Evolutionary conservation across 1,284 basidiomycete species (phyloP).

Genomic region (Cutaneotrichosporon daszewskae): DNA sequence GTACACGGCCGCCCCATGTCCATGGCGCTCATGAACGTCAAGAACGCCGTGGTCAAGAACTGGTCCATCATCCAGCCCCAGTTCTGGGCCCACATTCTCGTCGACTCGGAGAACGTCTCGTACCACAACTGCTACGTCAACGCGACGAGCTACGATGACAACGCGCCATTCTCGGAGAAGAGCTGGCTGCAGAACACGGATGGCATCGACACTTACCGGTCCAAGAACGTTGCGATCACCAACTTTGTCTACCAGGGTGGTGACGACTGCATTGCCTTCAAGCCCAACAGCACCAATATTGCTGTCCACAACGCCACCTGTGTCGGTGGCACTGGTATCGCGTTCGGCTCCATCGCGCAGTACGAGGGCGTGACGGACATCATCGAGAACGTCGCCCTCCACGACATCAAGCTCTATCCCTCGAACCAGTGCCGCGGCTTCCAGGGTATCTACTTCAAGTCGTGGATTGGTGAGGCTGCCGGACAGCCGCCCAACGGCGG

Average conservation of each 20-base stretch:
- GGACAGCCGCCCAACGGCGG: conserved; percentile 60
- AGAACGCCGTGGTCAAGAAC: conserved; percentile 51
- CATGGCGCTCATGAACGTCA: conserved; percentile 55
- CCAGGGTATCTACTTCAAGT: conserved; percentile 59
- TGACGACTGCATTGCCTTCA: conserved; percentile 64
- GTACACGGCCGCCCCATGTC: conserved; percentile 53
- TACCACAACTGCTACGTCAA: conserved; percentile 54
- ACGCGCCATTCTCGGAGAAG: conserved; percentile 11
- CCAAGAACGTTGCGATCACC: conserved; percentile 52
- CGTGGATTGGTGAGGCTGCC: conserved; percentile 56
- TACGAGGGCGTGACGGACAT: conserved; percentile 56
- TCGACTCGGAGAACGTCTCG: conserved; percentile 53
- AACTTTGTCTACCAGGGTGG: conserved; percentile 47
- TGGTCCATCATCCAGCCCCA: conserved; percentile 58
- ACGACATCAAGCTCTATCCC: conserved; percentile 47
- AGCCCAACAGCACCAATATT: conserved; percentile 59
- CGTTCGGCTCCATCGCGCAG: conserved; percentile 61
- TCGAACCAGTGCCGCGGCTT: conserved; percentile 16
- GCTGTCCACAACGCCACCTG: conserved; percentile 54
- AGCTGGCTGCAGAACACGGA: conserved; percentile 57
- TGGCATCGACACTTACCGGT: conserved; percentile 55
- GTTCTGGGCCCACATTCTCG: conserved; percentile 62
- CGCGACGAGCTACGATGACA: conserved; percentile 56
- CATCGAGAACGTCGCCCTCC: conserved; percentile 56
- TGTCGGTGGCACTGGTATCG: conserved; percentile 60